A percentile compares a stretch with the other conserved stretches of the same genome.
phyloP scores from a whole-genome alignment of 106 monocot genomes.

The Hemerocallis citrina region DNA sequence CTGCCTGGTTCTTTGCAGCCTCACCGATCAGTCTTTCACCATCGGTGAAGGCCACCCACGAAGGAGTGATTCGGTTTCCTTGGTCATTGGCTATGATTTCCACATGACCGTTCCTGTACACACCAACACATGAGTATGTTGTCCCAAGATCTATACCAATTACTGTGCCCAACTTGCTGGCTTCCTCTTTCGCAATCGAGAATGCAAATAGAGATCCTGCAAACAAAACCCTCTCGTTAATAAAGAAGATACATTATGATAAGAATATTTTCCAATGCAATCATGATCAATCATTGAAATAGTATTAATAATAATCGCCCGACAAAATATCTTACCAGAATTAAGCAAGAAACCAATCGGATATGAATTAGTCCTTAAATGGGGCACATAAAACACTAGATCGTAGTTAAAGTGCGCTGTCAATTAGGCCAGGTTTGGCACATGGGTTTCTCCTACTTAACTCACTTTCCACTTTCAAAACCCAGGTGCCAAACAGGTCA shows the following conservation, averaged over 20 bases:
- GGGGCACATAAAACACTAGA: not conserved
- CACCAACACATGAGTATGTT: conserved; percentile 33
- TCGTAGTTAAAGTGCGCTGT: not conserved
- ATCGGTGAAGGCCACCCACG: conserved; percentile 35
- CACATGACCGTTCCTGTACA: conserved; percentile 29
- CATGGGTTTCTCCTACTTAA: too few species aligned
- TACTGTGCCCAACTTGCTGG: conserved; percentile 29
- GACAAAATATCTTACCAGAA: not conserved
- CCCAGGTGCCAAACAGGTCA: too few species aligned
- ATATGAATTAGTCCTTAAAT: not conserved
- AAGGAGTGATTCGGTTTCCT: conserved; percentile 40
- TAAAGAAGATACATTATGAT: not conserved
- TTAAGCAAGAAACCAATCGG: not conserved
- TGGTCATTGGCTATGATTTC: conserved; percentile 37
- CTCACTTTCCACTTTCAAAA: too few species aligned
- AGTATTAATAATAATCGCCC: too few species aligned
- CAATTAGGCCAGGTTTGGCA: too few species aligned
- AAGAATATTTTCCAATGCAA: not conserved
- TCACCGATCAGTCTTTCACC: conserved; percentile 30
- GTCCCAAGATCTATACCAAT: conserved; percentile 47
- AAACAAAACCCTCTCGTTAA: not conserved
- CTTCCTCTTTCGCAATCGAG: conserved; percentile 22
- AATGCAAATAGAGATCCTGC: conserved; percentile 15
- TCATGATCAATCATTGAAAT: not conserved
- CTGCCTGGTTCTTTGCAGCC: conserved; percentile 35